Base-by-base conservation (phyloP, 1,139 yeast genomes). In the Nadsonia commutata region DNA sequence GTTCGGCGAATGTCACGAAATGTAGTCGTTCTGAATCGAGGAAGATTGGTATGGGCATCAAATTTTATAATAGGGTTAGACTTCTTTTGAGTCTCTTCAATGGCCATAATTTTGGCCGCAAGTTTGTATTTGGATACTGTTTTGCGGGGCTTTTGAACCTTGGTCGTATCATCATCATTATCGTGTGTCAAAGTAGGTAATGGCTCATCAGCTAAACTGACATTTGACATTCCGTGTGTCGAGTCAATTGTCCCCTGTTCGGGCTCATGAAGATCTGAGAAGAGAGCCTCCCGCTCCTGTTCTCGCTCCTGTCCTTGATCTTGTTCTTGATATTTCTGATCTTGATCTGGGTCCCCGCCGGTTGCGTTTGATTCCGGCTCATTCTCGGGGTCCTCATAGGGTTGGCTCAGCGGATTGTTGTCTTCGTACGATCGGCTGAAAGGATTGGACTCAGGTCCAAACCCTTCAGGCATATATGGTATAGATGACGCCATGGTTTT, bases 1-100 rank as follows among this genome's bases (percentile, higher is more conserved):
- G 95, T 80, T 46, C 97, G 73, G 50, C 95, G 75, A 19, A 90
- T 67, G 46, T 80, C 90, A 46, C 78, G 76, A 58, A 82, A 88
- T 4, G 64, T 60, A 7, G 74, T 64, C 48, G 83, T 86, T 46
- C 96, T 70, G 59, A 77, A 90, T 41, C 80, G 73, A 5, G 94
- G 90, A 38, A 88, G 65, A 41, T 79, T 79, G 5, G 78, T 71
- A 50, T 66, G 37, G 19, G 39, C 44, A 4, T 42, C 44, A 5
- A 42, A 33, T 9, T 39, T 36, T 27, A 38, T 38, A 37, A 42
- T 42, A 39, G 39, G 37, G 13, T 27, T 27, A 9, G 33, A 4
- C 33, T 27, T 27, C 48, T 65, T 67, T 40, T 54, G 59, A 2
- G 66, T 68, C 38, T 62, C 59, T 51, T 69, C 75, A 33, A 70